Percentiles rank a stretch among this genome's conserved stretches.
Evolutionary conservation across 2,329 filamentous ascomycete species (phyloP).

Genomic region (Trichoderma hamatum): DNA sequence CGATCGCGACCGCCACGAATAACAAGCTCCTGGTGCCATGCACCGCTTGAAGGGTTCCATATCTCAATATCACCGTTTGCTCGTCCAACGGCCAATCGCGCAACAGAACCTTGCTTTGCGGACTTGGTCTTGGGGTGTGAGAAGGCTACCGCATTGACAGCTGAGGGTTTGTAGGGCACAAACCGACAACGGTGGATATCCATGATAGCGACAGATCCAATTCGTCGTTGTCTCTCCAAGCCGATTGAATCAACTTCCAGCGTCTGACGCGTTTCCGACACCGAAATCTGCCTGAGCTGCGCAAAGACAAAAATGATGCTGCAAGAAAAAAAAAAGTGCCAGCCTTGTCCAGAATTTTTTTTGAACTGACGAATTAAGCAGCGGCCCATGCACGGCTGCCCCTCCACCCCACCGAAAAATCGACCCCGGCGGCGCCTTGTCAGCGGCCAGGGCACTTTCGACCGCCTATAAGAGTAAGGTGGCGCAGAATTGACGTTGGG

Average conservation of each 20-base stretch:
- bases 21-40: slow-evolving; percentile 88
- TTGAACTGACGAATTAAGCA: slow-evolving; percentile 39
- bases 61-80: slow-evolving; percentile 97
- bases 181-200: slow-evolving; percentile 98
- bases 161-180: slow-evolving; percentile 85
- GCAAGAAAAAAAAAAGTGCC: slow-evolving; percentile 37
- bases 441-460: not conserved
- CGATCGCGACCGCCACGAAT: slow-evolving; percentile 82
- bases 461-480: not conserved
- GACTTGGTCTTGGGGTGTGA: slow-evolving; percentile 67
- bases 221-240: slow-evolving; percentile 17
- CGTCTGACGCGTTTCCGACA: slow-evolving; percentile 3
- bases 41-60: slow-evolving; percentile 83
- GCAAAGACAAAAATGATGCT: slow-evolving; percentile 13
- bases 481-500: not conserved
- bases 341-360: slow-evolving; percentile 41
- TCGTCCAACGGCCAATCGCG: slow-evolving; percentile 84
- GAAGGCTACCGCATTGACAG: slow-evolving; percentile 94
- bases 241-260: slow-evolving; percentile 11
- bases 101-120: slow-evolving; percentile 54
- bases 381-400: slow-evolving; percentile 41
- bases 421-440: not conserved
- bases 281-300: slow-evolving; percentile 29
- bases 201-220: slow-evolving; percentile 56
- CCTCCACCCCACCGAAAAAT: slow-evolving; percentile 36